phyloP scores from a whole-genome alignment of 2,329 filamentous ascomycete species.

The Colletotrichum sp. region DNA sequence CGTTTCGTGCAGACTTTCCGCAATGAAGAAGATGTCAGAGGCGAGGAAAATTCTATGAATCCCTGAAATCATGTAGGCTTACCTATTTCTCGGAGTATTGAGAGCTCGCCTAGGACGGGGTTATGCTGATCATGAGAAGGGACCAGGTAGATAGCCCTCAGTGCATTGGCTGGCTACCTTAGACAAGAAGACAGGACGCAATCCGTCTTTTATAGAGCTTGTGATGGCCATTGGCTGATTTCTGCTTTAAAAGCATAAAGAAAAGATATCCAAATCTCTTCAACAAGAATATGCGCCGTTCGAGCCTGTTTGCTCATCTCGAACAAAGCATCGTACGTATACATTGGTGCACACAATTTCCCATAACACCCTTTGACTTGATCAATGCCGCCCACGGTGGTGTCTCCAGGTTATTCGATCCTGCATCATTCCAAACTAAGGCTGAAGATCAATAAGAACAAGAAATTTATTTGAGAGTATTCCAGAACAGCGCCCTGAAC shows the following conservation, averaged over 20 bases:
- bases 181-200: background rate
- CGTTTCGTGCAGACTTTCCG: no score
- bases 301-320: no score
- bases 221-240: accelerated
- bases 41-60: background rate
- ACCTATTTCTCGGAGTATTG: accelerated
- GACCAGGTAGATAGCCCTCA: no score
- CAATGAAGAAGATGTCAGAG: background rate
- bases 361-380: background rate
- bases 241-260: no score
- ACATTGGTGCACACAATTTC: background rate
- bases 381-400: background rate
- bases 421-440: accelerated
- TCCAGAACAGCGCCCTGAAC: background rate
- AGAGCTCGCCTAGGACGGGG: accelerated
- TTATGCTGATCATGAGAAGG: background rate
- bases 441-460: background rate
- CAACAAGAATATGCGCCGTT: no score
- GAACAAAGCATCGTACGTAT: no score
- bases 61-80: background rate
- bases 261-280: no score
- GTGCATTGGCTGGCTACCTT: no score
- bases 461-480: background rate
- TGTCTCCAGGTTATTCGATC: background rate
- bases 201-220: accelerated